Evolutionary conservation across 1,139 yeast genomes (phyloP).

Genomic region (Chernovozyma sophiae-reginae): DNA sequence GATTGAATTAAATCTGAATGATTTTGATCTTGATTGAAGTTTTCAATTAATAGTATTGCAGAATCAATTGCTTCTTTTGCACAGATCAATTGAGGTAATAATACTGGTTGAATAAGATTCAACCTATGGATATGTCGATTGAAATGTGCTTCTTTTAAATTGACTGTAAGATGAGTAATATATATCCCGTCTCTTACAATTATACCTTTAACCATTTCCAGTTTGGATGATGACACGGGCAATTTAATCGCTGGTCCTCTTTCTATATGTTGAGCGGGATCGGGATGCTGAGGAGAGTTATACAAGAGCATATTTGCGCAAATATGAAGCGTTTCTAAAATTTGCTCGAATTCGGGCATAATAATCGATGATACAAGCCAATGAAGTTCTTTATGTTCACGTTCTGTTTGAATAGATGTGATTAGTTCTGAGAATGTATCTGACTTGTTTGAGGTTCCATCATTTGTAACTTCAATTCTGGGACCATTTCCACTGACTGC

Average conservation of each 20-base stretch:
- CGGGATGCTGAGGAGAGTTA: slow-evolving; percentile 39
- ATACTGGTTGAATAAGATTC: slow-evolving; percentile 25
- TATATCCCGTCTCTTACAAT: slow-evolving; percentile 40
- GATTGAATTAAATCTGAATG: slow-evolving; percentile 16
- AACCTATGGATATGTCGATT: slow-evolving; percentile 27
- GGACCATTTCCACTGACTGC: no score
- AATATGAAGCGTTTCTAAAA: slow-evolving; percentile 37
- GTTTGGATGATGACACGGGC: slow-evolving; percentile 36
- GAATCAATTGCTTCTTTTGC: slow-evolving; percentile 31
- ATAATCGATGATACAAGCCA: slow-evolving; percentile 34
- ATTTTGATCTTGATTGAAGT: slow-evolving; percentile 17
- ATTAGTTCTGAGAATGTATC: not conserved
- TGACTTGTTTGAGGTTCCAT: no score
- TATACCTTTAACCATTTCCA: slow-evolving; percentile 40
- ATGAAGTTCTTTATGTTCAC: slow-evolving; percentile 35
- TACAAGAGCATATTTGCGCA: slow-evolving; percentile 35
- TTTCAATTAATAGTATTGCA: slow-evolving; percentile 24
- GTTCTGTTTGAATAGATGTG: slow-evolving; percentile 15
- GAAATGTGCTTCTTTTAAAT: slow-evolving; percentile 28
- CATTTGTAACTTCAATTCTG: no score
- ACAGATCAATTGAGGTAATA: slow-evolving; percentile 29
- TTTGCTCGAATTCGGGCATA: slow-evolving; percentile 36
- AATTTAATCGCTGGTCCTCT: slow-evolving; percentile 38
- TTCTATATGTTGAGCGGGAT: slow-evolving; percentile 21
- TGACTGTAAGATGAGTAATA: slow-evolving; percentile 28